Evolutionary conservation across 2,329 filamentous ascomycete species (phyloP).

Genomic region (Penicillium sclerotigenum): DNA sequence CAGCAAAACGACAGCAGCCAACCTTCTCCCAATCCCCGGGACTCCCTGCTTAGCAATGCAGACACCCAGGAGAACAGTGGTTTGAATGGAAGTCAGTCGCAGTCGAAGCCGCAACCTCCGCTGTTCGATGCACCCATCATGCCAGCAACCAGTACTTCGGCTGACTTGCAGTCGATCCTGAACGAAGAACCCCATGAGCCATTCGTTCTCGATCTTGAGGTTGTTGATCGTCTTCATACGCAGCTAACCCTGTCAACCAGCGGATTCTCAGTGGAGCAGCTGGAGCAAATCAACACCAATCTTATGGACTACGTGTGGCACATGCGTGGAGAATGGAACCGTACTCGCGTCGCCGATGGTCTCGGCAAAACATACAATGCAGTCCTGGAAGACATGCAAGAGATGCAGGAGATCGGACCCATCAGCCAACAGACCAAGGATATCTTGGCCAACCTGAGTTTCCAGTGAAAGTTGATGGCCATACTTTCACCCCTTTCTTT

Average conservation of each 20-base stretch:
- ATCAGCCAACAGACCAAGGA: slow-evolving; percentile 37
- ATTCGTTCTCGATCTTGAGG: slow-evolving; percentile 45
- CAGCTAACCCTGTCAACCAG: slow-evolving; percentile 65
- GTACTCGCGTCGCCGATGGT: slow-evolving; percentile 64
- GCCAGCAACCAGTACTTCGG: slow-evolving; percentile 22
- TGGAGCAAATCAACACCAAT: slow-evolving; percentile 87
- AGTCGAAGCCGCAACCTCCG: slow-evolving; percentile 39
- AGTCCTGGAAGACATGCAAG: slow-evolving; percentile 55
- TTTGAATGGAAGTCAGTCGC: slow-evolving; percentile 38
- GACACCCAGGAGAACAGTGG: slow-evolving; percentile 29
- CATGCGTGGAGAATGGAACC: slow-evolving; percentile 75
- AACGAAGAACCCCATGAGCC: slow-evolving; percentile 31
- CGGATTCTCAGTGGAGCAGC: slow-evolving; percentile 83
- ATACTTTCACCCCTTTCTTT: neutral
- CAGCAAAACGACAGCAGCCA: slow-evolving; percentile 50
- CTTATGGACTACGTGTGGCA: slow-evolving; percentile 91
- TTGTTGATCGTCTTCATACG: slow-evolving; percentile 58
- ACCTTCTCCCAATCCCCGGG: slow-evolving; percentile 29
- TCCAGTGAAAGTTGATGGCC: slow-evolving; percentile 7
- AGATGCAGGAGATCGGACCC: slow-evolving; percentile 47
- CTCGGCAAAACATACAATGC: slow-evolving; percentile 72
- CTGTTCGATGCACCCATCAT: slow-evolving; percentile 38
- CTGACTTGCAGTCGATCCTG: slow-evolving; percentile 34
- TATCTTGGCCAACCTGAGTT: slow-evolving; percentile 25
- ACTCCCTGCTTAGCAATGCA: slow-evolving; percentile 22